Conservation (phyloP, 2,329 filamentous ascomycete genomes). For the Juglanconis juglandina region DNA sequence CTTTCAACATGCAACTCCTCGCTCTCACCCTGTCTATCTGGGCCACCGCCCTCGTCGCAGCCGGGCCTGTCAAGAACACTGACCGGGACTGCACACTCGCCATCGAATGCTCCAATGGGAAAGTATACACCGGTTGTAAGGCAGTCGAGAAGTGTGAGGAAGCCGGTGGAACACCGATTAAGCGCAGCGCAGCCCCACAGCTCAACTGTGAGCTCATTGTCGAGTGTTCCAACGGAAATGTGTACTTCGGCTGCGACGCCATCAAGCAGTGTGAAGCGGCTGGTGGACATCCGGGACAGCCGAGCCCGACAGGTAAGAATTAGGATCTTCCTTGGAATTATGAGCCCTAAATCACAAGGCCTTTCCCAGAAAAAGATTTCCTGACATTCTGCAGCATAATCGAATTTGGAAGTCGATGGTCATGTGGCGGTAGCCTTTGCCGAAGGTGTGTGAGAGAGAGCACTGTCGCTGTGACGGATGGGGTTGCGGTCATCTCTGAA, state of each 20-base stretch:
- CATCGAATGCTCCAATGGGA: background rate
- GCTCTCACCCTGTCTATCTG: background rate
- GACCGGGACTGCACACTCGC: background rate
- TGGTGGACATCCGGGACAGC: background rate
- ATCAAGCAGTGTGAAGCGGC: background rate
- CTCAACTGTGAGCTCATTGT: background rate
- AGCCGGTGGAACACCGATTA: background rate
- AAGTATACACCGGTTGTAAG: background rate
- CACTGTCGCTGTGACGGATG: no score
- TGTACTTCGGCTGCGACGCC: background rate
- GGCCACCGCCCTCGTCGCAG: background rate
- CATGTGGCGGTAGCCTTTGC: no score
- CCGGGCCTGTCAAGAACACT: background rate
- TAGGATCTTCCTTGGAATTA: no score
- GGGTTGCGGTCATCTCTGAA: no score
- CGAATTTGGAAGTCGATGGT: no score
- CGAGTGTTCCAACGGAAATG: background rate
- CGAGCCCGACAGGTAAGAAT: background rate
- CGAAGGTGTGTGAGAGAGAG: no score
- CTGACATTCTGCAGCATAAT: no score
- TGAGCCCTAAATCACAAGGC: no score
- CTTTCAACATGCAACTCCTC: background rate
- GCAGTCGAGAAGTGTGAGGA: background rate
- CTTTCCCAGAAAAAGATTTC: no score
- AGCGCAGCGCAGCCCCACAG: background rate